These are phyloP conservation scores for Citeromyces matritensis DNA, from an alignment of 805 yeast species.

Conservation along the genomic window DNA sequence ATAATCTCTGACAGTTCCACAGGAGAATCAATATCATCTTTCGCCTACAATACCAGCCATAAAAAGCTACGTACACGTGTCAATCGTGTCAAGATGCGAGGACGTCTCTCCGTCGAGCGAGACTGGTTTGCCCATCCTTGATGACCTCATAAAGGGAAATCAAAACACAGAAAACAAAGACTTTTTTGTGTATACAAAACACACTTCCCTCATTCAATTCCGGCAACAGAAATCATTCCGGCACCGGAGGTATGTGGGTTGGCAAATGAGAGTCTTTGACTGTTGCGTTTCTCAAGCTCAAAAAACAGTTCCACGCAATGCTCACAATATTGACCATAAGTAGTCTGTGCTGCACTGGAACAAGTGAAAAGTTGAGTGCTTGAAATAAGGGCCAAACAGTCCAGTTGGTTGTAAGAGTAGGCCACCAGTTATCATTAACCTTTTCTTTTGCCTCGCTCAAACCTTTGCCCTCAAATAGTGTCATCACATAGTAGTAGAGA, in stretches of 20 bases:
- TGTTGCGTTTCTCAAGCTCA: conserved; percentile 45
- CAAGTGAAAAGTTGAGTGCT: conserved; percentile 53
- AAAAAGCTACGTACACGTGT: too few relatives aligned
- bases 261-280: conserved; percentile 9
- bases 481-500: conserved; percentile 52
- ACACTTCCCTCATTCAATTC: too few relatives aligned
- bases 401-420: conserved; percentile 67
- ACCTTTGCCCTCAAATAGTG: conserved; percentile 44
- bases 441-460: conserved; percentile 22
- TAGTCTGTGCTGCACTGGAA: conserved; percentile 61
- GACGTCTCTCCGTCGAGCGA: too few relatives aligned
- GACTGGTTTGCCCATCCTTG: too few relatives aligned
- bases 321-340: conserved; percentile 57
- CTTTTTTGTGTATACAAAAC: too few relatives aligned
- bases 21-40: too few relatives aligned
- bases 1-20: too few relatives aligned
- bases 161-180: too few relatives aligned
- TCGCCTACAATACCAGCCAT: too few relatives aligned
- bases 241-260: conserved; percentile 22
- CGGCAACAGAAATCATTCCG: too few relatives aligned
- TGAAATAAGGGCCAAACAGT: conserved; percentile 87
- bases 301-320: conserved; percentile 72
- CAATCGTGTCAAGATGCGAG: too few relatives aligned
- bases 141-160: too few relatives aligned
- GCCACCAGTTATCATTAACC: conserved; percentile 38